These are phyloP conservation scores for Nemania bipapillata DNA, from an alignment of 2,329 filamentous ascomycete genomes.

Conservation along the genomic window DNA sequence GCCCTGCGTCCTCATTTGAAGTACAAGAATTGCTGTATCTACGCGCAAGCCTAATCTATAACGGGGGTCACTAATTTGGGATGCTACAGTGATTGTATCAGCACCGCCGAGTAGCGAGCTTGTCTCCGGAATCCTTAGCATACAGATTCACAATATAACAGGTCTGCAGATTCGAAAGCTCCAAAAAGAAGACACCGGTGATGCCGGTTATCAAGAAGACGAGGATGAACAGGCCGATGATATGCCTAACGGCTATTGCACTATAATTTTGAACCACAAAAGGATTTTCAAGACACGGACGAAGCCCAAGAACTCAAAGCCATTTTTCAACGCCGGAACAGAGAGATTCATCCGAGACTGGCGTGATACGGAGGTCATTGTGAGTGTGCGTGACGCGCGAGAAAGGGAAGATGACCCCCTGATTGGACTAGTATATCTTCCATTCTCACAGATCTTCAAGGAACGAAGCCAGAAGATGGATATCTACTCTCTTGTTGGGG, in stretches of 20 bases:
- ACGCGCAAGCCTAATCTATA: too few relatives aligned
- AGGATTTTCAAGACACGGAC: slow-evolving; percentile 76
- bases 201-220: slow-evolving; percentile 62
- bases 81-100: slow-evolving; percentile 67
- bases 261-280: slow-evolving; percentile 76
- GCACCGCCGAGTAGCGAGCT: slow-evolving; percentile 71
- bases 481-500: slow-evolving; percentile 74
- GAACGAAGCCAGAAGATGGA: slow-evolving; percentile 72
- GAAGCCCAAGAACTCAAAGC: slow-evolving; percentile 81
- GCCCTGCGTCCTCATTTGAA: too few relatives aligned
- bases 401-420: slow-evolving; percentile 76
- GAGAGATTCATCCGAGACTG: slow-evolving; percentile 78
- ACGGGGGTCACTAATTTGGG: slow-evolving; percentile 17
- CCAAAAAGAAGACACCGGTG: slow-evolving; percentile 64
- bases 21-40: background rate
- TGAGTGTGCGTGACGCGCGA: slow-evolving; percentile 73
- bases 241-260: slow-evolving; percentile 77
- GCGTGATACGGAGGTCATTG: slow-evolving; percentile 72
- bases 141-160: slow-evolving; percentile 78
- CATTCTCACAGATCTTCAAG: slow-evolving; percentile 69
- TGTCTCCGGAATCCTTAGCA: slow-evolving; percentile 73
- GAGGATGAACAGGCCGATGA: slow-evolving; percentile 71
- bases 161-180: slow-evolving; percentile 71
- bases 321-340: slow-evolving; percentile 81
- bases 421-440: slow-evolving; percentile 76